Evolutionary conservation across 1,139 yeast species (phyloP).

Genomic region (Magnusiomyces fungicola): DNA sequence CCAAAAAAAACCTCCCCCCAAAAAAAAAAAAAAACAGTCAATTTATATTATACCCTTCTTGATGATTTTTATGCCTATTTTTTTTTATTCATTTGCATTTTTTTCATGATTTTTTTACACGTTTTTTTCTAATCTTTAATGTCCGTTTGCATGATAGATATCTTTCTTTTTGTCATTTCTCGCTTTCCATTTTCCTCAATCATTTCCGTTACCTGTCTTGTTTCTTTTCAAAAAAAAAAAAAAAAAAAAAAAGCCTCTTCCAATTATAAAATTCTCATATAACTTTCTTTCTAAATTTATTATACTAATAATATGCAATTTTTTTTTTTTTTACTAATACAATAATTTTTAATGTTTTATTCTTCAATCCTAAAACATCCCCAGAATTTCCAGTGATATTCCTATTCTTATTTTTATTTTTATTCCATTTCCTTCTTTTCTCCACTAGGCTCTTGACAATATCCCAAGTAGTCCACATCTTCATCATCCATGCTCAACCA

Average conservation of each 20-base stretch:
- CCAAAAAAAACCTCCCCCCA: too few species aligned
- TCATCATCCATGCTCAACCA: constrained; percentile 22
- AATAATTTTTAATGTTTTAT: background rate
- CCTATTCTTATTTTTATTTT: background rate
- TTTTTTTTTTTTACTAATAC: background rate
- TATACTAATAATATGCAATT: background rate
- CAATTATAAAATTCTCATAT: too few species aligned
- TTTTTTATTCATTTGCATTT: background rate
- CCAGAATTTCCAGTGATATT: background rate
- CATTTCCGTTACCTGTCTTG: background rate
- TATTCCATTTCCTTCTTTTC: background rate
- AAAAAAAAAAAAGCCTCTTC: too few species aligned
- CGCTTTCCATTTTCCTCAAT: background rate
- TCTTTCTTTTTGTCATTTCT: background rate
- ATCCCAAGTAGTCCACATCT: background rate
- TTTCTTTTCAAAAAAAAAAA: too few species aligned
- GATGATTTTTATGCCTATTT: background rate
- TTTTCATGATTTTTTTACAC: background rate
- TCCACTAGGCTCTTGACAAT: background rate
- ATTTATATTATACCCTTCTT: too few species aligned
- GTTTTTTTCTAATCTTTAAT: background rate
- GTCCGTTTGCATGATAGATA: background rate
- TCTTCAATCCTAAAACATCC: background rate
- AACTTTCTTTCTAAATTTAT: background rate
- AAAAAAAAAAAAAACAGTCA: background rate